A percentile compares a stretch with the other conserved stretches of the same genome.
These are phyloP conservation scores for Fusarium nygamai DNA, from an alignment of 2,329 filamentous ascomycete species.

Conservation along the genomic window DNA sequence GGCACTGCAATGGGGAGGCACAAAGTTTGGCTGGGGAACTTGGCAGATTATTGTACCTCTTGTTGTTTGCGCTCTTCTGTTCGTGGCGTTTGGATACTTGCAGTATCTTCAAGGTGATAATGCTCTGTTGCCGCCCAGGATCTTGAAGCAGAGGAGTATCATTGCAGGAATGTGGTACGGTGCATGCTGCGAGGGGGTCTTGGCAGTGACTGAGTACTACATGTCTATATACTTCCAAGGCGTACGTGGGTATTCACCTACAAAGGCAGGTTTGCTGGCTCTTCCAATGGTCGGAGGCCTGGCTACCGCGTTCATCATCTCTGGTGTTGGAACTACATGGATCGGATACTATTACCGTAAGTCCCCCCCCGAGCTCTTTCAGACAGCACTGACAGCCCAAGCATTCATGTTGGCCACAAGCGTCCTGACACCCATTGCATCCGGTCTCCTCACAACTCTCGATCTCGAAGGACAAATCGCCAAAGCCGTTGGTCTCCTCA, in stretches of 20 bases:
- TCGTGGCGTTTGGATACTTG: conserved; percentile 26
- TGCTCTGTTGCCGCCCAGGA: conserved; percentile 27
- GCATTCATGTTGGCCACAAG: conserved; percentile 41
- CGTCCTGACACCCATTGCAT: conserved; percentile 31
- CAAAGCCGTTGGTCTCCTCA: conserved; percentile 30
- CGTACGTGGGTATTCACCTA: conserved; percentile 33
- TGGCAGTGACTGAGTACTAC: conserved; percentile 40
- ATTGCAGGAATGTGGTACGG: conserved; percentile 38
- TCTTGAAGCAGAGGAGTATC: conserved; percentile 39
- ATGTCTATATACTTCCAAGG: conserved; percentile 43
- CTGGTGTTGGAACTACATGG: conserved; percentile 34
- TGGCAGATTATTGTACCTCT: conserved; percentile 36
- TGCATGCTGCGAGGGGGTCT: conserved; percentile 35
- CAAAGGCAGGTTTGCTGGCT: conserved; percentile 31
- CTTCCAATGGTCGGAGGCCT: conserved; percentile 38
- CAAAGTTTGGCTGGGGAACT: conserved; percentile 36
- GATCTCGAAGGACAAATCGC: conserved; percentile 33
- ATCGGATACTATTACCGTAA: conserved; percentile 41
- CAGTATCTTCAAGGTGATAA: conserved; percentile 31
- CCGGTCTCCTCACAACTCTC: conserved; percentile 36
- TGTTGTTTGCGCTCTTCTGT: conserved; percentile 9
- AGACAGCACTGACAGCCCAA: background rate
- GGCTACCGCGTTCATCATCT: conserved; percentile 24
- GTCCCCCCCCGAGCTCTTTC: accelerated
- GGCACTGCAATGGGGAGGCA: conserved; percentile 39